These are phyloP conservation scores for Juncus inflexus DNA, from an alignment of 176 grass and related monocot genomes.

Conservation along the genomic window DNA sequence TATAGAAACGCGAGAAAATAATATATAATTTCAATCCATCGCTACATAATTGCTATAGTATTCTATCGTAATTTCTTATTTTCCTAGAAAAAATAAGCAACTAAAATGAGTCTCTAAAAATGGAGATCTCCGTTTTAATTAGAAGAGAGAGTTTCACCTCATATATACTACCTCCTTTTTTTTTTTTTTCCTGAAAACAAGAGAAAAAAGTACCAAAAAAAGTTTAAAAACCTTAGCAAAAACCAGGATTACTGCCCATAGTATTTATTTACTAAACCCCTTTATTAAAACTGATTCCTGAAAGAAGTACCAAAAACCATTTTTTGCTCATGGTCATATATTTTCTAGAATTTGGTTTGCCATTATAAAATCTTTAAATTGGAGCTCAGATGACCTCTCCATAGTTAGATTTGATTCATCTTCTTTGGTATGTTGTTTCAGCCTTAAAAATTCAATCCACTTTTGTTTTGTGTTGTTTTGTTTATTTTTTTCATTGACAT, in stretches of 20 bases:
- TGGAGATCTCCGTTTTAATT: conserved; percentile 6
- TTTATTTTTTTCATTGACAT: not conserved
- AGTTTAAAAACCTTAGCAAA: conserved; percentile 2
- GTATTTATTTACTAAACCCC: conserved; percentile 15
- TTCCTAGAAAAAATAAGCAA: no score
- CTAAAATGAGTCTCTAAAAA: not conserved
- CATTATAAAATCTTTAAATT: not conserved
- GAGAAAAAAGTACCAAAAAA: no score
- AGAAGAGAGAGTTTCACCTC: not conserved
- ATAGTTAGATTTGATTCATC: not conserved
- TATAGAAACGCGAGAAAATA: no score
- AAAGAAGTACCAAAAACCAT: conserved; percentile 6
- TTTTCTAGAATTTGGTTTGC: not conserved
- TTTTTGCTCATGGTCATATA: not conserved
- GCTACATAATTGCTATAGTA: no score
- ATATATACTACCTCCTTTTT: no score
- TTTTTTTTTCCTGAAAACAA: no score
- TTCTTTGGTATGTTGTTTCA: not conserved
- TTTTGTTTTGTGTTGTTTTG: not conserved
- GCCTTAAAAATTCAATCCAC: not conserved
- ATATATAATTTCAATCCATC: no score
- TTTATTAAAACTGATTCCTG: not conserved
- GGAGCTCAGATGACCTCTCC: not conserved
- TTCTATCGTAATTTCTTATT: no score
- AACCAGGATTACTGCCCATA: conserved; percentile 13